phyloP scores from a whole-genome alignment of 2,329 filamentous ascomycete species.

The Celoporthe dispersa region DNA sequence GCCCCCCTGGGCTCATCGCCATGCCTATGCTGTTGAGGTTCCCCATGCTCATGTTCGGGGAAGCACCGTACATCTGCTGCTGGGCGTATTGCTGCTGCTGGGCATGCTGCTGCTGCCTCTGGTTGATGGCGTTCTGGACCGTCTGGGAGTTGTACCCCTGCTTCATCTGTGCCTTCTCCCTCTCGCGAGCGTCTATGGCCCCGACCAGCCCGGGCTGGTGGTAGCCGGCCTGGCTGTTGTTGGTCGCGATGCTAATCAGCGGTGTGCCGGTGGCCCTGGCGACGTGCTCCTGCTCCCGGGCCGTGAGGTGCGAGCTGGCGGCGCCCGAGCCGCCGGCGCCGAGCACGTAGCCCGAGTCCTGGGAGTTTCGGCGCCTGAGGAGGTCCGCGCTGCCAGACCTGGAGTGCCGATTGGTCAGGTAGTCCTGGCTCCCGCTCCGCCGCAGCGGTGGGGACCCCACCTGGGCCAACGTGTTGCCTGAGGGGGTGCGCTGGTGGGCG shows the following conservation, averaged over 20 bases:
- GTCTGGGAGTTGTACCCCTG: constrained; percentile 71
- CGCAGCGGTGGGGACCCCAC: constrained; percentile 49
- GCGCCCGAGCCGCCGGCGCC: constrained; percentile 50
- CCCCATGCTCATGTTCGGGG: constrained; percentile 39
- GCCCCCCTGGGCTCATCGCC: constrained; percentile 34
- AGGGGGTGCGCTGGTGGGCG: constrained; percentile 63
- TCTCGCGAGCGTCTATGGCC: constrained; percentile 79
- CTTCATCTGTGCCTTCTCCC: constrained; percentile 73
- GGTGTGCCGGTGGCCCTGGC: constrained; percentile 80
- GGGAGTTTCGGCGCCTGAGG: constrained; percentile 60
- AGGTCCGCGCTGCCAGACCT: constrained; percentile 53
- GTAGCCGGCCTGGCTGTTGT: constrained; percentile 47
- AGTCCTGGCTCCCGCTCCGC: constrained; percentile 47
- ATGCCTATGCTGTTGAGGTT: constrained; percentile 39
- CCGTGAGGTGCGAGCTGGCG: constrained; percentile 67
- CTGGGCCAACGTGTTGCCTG: constrained; percentile 52
- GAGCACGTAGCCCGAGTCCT: constrained; percentile 58
- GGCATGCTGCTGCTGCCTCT: constrained; percentile 55
- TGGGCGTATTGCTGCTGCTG: constrained; percentile 38
- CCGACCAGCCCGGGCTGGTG: constrained; percentile 69
- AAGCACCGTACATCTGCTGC: constrained; percentile 36
- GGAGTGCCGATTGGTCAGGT: constrained; percentile 46
- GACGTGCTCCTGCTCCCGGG: constrained; percentile 87
- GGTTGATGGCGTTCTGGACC: constrained; percentile 73
- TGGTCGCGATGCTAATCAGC: constrained; percentile 68